Percentiles rank a stretch among this genome's conserved stretches.
These are phyloP conservation scores for Quercus lobata DNA, from an alignment of 331 rosid genomes.

Conservation along the genomic window DNA sequence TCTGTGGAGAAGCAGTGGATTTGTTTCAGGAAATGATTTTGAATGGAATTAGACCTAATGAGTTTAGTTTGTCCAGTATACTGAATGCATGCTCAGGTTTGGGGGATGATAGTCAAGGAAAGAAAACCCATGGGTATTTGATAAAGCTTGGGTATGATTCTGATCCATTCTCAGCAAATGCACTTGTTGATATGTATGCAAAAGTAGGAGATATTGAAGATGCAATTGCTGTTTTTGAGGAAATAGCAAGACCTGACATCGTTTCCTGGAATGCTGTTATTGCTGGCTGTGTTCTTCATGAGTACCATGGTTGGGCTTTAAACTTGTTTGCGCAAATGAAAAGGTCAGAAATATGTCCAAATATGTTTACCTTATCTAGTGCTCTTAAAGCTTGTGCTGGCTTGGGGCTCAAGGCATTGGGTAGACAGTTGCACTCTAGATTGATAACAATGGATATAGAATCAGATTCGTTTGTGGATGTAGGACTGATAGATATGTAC, in stretches of 20 bases:
- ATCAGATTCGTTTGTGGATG: conserved; percentile 59
- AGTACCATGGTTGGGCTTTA: conserved; percentile 51
- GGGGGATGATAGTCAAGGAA: conserved; percentile 44
- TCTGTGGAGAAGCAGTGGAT: conserved; percentile 38
- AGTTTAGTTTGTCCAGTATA: conserved; percentile 68
- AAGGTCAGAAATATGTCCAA: conserved; percentile 45
- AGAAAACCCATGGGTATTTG: conserved; percentile 54
- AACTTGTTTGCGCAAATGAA: conserved; percentile 49
- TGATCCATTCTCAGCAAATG: conserved; percentile 71
- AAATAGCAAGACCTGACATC: conserved; percentile 56
- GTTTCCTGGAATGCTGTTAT: conserved; percentile 91
- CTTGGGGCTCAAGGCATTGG: conserved; percentile 48
- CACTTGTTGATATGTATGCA: conserved; percentile 87
- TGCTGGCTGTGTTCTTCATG: conserved; percentile 84
- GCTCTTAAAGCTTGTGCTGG: conserved; percentile 77
- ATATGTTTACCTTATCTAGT: conserved; percentile 74
- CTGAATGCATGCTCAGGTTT: conserved; percentile 43
- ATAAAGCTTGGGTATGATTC: conserved; percentile 62
- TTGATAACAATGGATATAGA: conserved; percentile 62
- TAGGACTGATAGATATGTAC: conserved; percentile 80
- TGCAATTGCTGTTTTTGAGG: conserved; percentile 51
- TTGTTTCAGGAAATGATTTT: conserved; percentile 66
- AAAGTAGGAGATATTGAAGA: conserved; percentile 52
- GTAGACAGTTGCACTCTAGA: conserved; percentile 69
- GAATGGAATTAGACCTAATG: conserved; percentile 54